Evolutionary conservation across 2,329 filamentous ascomycete genomes (phyloP).

Genomic region (Paraphaeosphaeria sporulosa): DNA sequence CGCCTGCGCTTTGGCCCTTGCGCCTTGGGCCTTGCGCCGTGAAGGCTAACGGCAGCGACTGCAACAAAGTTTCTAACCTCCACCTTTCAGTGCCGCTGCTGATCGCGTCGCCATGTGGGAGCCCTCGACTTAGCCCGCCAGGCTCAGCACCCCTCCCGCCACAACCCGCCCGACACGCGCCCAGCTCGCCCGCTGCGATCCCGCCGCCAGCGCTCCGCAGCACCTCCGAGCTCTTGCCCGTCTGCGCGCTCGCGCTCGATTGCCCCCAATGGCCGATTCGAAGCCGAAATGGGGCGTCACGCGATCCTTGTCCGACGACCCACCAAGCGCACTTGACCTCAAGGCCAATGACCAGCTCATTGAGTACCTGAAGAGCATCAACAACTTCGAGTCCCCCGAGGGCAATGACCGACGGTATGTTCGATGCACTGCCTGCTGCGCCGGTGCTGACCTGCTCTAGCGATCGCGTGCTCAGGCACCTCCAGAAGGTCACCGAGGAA

Average conservation of each 20-base stretch:
- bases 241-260: slow-evolving; percentile 21
- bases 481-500: slow-evolving; percentile 82
- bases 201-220: slow-evolving; percentile 23
- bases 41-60: slow-evolving; percentile 24
- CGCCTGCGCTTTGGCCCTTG: slow-evolving; percentile 8
- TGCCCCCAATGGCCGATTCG: slow-evolving; percentile 38
- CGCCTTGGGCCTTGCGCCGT: slow-evolving; percentile 13
- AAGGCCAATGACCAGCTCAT: slow-evolving; percentile 80
- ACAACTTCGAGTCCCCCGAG: slow-evolving; percentile 85
- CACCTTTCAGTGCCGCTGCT: slow-evolving; percentile 23
- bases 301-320: slow-evolving; percentile 77
- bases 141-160: slow-evolving; percentile 21
- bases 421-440: not conserved
- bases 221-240: slow-evolving; percentile 27
- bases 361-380: slow-evolving; percentile 82
- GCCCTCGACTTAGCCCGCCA: slow-evolving; percentile 22
- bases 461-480: slow-evolving; percentile 73
- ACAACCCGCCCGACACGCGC: slow-evolving; percentile 21
- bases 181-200: slow-evolving; percentile 1
- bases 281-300: slow-evolving; percentile 73
- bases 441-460: slow-evolving; percentile 54
- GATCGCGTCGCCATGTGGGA: slow-evolving; percentile 44
- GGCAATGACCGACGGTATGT: slow-evolving; percentile 82
- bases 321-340: slow-evolving; percentile 80
- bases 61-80: slow-evolving; percentile 20